Conservation (phyloP, 2,329 filamentous ascomycete species). For the Pseudopithomyces chartarum region DNA sequence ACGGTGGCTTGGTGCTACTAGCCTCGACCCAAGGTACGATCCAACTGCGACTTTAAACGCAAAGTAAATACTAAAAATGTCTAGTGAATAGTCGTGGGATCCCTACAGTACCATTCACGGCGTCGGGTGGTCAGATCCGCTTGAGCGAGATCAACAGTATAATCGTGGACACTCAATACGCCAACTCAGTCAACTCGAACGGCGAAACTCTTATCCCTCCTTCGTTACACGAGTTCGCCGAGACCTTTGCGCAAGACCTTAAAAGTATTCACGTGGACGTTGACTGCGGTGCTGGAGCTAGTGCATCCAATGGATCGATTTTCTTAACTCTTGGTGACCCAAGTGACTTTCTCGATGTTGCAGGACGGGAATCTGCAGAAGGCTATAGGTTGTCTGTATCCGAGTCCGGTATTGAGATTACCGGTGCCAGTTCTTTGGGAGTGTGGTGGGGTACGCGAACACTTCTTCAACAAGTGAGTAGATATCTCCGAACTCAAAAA, state of each 20-base stretch:
- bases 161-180: conserved; percentile 52
- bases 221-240: conserved; percentile 50
- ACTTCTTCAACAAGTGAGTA: conserved; percentile 40
- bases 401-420: conserved; percentile 35
- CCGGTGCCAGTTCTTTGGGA: conserved; percentile 46
- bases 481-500: background rate
- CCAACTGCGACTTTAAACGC: background rate
- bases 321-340: conserved; percentile 48
- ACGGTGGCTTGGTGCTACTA: background rate
- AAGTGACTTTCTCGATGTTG: conserved; percentile 47
- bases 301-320: conserved; percentile 27
- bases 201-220: conserved; percentile 59
- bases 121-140: conserved; percentile 7
- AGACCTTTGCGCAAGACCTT: conserved; percentile 50
- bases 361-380: conserved; percentile 51
- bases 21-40: background rate
- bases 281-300: conserved; percentile 42
- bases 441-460: conserved; percentile 51
- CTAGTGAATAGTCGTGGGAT: conserved; percentile 16
- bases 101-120: conserved; percentile 17
- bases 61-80: background rate
- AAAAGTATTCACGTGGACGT: conserved; percentile 43
- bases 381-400: conserved; percentile 50
- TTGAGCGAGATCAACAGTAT: conserved; percentile 33
- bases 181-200: conserved; percentile 47